A percentile compares a stretch with the other conserved stretches of the same genome.
phyloP scores from a whole-genome alignment of 2,329 filamentous ascomycete species.

The Cladosporium sp. region DNA sequence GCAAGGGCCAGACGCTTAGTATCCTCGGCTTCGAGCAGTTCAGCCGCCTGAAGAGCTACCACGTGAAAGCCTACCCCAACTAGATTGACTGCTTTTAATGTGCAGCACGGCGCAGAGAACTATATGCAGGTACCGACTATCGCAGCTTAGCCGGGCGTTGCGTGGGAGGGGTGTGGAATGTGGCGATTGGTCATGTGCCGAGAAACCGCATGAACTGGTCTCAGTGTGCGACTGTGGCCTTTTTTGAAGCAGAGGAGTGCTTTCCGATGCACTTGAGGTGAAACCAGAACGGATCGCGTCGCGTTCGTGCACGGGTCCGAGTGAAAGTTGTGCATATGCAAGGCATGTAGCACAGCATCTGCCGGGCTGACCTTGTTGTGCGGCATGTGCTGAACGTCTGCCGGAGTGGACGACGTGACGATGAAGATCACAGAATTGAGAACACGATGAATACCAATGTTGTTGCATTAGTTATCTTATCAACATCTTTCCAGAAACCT shows the following conservation, averaged over 20 bases:
- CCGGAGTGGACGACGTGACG: not conserved
- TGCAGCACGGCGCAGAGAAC: not conserved
- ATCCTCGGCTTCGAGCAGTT: slow-evolving; percentile 93
- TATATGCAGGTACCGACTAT: slow-evolving; percentile 9
- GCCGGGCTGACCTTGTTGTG: slow-evolving; percentile 1
- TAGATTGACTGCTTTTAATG: slow-evolving; percentile 26
- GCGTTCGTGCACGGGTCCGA: slow-evolving; percentile 2
- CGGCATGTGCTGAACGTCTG: not conserved
- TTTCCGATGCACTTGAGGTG: slow-evolving; percentile 7
- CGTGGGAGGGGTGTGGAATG: slow-evolving; percentile 19
- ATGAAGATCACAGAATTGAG: not conserved
- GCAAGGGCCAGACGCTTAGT: slow-evolving; percentile 86
- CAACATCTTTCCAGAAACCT: not conserved
- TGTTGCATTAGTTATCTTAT: not conserved
- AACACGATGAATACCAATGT: not conserved
- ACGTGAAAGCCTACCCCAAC: slow-evolving; percentile 76
- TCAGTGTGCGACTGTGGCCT: slow-evolving; percentile 10
- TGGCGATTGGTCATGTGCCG: slow-evolving; percentile 7
- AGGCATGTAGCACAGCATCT: slow-evolving; percentile 29
- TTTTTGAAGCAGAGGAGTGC: not conserved
- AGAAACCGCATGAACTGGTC: slow-evolving; percentile 1
- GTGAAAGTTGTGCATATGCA: slow-evolving; percentile 21
- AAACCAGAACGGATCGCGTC: slow-evolving; percentile 10
- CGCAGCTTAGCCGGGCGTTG: not conserved
- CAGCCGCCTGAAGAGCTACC: slow-evolving; percentile 93